A percentile compares a stretch with the other conserved stretches of the same genome.
These are phyloP conservation scores for Globisporangium mamillatum DNA, from an alignment of 352 stramenopile species.

Conservation along the genomic window DNA sequence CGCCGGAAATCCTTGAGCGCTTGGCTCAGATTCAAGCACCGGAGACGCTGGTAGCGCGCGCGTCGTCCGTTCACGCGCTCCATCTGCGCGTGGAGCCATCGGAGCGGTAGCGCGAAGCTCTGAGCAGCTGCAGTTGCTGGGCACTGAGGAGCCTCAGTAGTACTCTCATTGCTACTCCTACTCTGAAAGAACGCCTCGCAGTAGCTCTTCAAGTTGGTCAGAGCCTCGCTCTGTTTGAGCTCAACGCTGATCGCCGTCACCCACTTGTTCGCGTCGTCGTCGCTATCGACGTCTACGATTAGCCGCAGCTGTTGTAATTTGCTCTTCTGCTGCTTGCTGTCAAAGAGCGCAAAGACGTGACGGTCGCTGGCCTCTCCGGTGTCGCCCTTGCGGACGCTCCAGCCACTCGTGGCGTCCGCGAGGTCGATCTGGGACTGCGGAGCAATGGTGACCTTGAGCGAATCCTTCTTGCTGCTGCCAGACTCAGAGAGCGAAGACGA, in stretches of 20 bases:
- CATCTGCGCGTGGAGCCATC: conserved; percentile 51
- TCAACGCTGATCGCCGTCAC: conserved; percentile 40
- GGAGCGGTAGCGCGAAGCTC: conserved; percentile 38
- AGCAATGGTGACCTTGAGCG: conserved; percentile 33
- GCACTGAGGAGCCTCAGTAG: no score
- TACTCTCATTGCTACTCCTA: not conserved
- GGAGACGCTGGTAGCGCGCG: conserved; percentile 38
- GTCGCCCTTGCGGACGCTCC: conserved; percentile 50
- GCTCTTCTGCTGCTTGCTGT: conserved; percentile 18
- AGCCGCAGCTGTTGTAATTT: conserved; percentile 27
- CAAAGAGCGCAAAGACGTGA: conserved; percentile 70
- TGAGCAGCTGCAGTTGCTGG: not conserved
- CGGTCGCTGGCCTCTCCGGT: conserved; percentile 21
- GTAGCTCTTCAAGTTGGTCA: not conserved
- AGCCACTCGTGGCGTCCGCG: conserved; percentile 25
- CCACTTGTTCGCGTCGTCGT: conserved; percentile 41
- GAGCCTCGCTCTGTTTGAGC: conserved; percentile 30
- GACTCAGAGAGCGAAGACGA: no score
- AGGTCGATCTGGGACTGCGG: conserved; percentile 48
- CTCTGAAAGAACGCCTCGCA: not conserved
- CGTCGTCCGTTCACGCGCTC: conserved; percentile 30
- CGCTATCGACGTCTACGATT: conserved; percentile 49
- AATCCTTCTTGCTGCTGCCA: no score
- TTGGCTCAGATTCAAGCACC: conserved; percentile 50
- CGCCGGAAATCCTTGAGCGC: conserved; percentile 67